Evolutionary conservation across 2,329 filamentous ascomycete genomes (phyloP).

Genomic region (Ophiostoma himal-ulmi): DNA sequence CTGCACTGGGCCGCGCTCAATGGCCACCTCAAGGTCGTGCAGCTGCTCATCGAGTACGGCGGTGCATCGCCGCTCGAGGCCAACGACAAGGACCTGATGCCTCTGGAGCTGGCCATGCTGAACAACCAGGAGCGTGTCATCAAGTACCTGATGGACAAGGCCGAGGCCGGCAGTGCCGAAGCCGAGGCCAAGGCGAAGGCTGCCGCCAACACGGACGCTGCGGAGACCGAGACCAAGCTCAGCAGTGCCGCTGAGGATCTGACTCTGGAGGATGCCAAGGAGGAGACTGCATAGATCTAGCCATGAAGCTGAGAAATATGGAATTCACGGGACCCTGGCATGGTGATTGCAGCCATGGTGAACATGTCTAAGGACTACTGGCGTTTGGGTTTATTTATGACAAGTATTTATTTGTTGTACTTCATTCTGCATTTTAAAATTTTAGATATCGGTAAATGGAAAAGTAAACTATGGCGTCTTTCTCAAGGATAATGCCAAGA

Average conservation of each 20-base stretch:
- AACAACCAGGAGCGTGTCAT: conserved; percentile 62
- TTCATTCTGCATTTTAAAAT: background rate
- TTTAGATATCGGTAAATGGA: background rate
- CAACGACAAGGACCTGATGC: conserved; percentile 79
- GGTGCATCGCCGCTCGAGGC: conserved; percentile 72
- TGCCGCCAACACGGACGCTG: background rate
- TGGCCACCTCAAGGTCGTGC: conserved; percentile 75
- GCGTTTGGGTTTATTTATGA: background rate
- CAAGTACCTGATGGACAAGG: conserved; percentile 48
- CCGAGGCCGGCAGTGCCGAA: conserved; percentile 6
- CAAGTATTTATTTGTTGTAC: background rate
- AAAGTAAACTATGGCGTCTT: background rate
- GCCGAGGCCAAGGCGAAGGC: conserved; percentile 10
- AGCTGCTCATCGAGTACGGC: conserved; percentile 67
- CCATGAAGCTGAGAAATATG: background rate
- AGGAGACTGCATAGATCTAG: background rate
- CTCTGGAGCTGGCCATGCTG: conserved; percentile 67
- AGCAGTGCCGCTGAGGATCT: background rate
- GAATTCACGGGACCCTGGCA: background rate
- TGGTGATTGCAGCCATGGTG: too few species aligned
- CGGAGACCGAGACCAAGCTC: background rate
- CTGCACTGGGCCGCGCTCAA: conserved; percentile 93
- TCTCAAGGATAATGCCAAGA: too few species aligned
- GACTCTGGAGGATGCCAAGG: conserved; percentile 4
- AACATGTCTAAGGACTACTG: conserved; percentile 6